Conservation (phyloP, 2,329 filamentous ascomycete genomes). For the Alternaria consortialis region DNA sequence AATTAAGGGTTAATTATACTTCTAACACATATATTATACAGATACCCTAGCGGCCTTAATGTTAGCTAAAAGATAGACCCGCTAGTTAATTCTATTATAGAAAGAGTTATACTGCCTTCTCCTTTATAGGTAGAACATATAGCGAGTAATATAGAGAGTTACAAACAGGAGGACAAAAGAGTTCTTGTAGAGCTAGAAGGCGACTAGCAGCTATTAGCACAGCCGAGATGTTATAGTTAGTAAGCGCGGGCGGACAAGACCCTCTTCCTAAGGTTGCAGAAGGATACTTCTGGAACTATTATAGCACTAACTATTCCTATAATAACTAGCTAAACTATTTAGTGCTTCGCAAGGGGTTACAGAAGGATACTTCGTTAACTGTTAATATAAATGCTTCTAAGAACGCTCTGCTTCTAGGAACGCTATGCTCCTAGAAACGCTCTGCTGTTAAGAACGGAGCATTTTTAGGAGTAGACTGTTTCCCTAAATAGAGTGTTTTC, state of each 20-base stretch:
- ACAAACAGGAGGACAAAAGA: slow-evolving; percentile 9
- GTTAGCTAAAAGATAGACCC: background rate
- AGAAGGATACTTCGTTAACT: background rate
- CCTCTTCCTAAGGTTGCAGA: background rate
- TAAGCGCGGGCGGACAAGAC: background rate
- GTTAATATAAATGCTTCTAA: background rate
- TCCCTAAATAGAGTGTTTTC: background rate
- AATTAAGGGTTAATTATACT: slow-evolving; percentile 1
- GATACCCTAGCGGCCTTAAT: background rate
- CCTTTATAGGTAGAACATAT: background rate
- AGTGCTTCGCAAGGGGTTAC: background rate
- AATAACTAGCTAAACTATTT: background rate
- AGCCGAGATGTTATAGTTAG: background rate
- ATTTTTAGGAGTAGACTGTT: background rate
- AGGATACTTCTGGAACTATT: slow-evolving; percentile 8
- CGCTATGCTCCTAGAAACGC: background rate
- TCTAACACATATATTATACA: slow-evolving; percentile 7
- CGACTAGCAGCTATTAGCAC: slow-evolving; percentile 3
- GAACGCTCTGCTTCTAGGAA: slow-evolving; percentile 2
- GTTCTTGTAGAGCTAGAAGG: background rate
- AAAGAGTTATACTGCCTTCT: background rate
- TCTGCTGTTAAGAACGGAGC: background rate
- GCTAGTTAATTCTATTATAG: slow-evolving; percentile 6
- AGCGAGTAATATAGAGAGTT: slow-evolving; percentile 5
- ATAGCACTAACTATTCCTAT: background rate